Evolutionary conservation across 2,329 filamentous ascomycete species (phyloP), one percentile per base, ranked within the genome.

Genomic region (Pezicula neosporulosa): DNA sequence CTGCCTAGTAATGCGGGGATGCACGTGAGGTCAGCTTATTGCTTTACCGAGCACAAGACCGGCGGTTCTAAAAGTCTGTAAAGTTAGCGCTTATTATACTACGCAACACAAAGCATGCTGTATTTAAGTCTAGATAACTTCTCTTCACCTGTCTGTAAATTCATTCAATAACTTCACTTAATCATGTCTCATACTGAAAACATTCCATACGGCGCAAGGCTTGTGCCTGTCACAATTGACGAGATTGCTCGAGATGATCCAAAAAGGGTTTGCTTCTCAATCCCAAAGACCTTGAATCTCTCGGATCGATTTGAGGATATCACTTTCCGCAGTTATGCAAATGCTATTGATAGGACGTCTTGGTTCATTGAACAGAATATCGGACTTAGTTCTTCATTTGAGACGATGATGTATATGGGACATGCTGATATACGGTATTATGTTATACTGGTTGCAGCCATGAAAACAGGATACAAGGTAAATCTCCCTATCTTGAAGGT

Each of bases 401-500:
- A 48, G 24, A 56, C 51, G n/a, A 15, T 56, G 6, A 28, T 30
- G 2, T 56, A 56, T 33, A 15, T 56, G 0, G 54, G 54, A 12
- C 12, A 49, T 2, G 30, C 46, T 18, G 54, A 56, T 36, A 18
- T 56, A 8, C 28, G 51, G 28, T 45, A 46, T 47, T 35, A 42
- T n/a, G 13, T 52, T 10, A 18, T 56, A 5, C 42, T 52, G 4
- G 12, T 49, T 19, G 51, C 16, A 18, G 51, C 42, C n/a, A 35
- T 39, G 16, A 54, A 50, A 27, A 38, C 27, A 41, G 50, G 53
- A 16, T 53, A 51, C 37, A 51, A 53, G 44, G 53, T 49, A 42
- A 15, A 19, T 21, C 28, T 19, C 15, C 19, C 18, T 44, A 21
- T 21, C 21, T 5, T 27, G 27, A 6, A 21, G 5, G 5, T 21